A percentile compares a stretch with the other conserved stretches of the same genome.
Evolutionary conservation across 257 asterid genomes (phyloP).

Genomic region (Solanum piurae): DNA sequence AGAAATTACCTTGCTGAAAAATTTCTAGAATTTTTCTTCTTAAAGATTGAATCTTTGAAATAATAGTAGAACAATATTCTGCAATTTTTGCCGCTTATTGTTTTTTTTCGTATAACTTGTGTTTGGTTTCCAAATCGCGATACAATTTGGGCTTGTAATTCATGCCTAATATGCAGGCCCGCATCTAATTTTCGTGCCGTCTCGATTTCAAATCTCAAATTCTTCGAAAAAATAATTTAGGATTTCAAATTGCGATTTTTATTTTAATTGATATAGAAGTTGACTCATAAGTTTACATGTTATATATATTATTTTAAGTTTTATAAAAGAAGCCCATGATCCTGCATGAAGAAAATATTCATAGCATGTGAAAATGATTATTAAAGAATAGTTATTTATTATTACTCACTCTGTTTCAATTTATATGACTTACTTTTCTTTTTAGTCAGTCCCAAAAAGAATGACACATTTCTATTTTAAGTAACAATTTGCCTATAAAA

Average conservation of each 20-base stretch:
- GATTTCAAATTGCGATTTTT: accelerated
- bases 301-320: no score
- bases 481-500: no score
- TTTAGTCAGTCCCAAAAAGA: no score
- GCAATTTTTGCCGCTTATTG: background rate
- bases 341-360: no score
- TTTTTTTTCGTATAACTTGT: background rate
- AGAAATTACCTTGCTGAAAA: background rate
- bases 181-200: no score
- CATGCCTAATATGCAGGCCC: background rate
- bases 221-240: no score
- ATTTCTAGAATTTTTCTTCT: background rate
- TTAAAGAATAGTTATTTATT: background rate
- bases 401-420: no score
- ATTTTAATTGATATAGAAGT: no score
- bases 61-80: background rate
- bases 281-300: background rate
- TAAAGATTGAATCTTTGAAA: background rate
- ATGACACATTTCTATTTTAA: no score
- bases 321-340: no score
- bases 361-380: no score
- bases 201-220: background rate
- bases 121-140: background rate
- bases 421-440: no score
- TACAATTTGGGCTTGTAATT: background rate